Evolutionary conservation across 73 alveolate genomes (phyloP), one percentile per base, ranked within the genome.

Genomic region (Uronychia binucleata): DNA sequence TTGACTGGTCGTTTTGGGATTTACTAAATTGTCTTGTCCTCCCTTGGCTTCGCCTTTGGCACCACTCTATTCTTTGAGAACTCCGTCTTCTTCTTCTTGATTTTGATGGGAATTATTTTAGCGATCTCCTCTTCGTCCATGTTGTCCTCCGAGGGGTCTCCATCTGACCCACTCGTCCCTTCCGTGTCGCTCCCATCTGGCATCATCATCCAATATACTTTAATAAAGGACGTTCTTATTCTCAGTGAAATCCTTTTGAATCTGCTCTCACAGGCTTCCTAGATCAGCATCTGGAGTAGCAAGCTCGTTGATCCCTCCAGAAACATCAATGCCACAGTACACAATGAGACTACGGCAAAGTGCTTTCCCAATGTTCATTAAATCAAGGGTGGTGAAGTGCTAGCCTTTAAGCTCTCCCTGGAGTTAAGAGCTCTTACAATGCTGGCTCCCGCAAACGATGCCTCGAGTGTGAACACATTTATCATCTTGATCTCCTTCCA

Each of bases 71-170:
- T 57, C 58, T 80, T 74, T 28, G 34, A 57, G 13, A 57, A 57
- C 59, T 58, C 27, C 27, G 19, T 8, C 32, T 80, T 57, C 1
- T 75, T 57, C 83, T 82, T 88, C 86, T 88, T 88, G 58, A 35
- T 35, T 33, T 88, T 88, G 1, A 82, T 57, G 19, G 99, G 99
- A 81, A 96, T 83, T 67, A 96, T 84, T 81, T 93, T 96, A 86
- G 93, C 93, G 78, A 96, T 88, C 79, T 94, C 96, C 59, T 92
- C 95, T 85, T 90, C 93, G 33, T 94, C 95, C 67, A 94, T 81
- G 85, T 96, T 96, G 83, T 96, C 99, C 34, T 94, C 97, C 30
- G 98, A 94, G 30, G 99, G 99, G 57, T 94, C 98, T 78, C 96
- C 83, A 85, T 96, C 99, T 30, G 98, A 92, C 77, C 96, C 97